These are phyloP conservation scores for Aureobasidium sp. DNA, from an alignment of 2,329 filamentous ascomycete species.

Conservation along the genomic window DNA sequence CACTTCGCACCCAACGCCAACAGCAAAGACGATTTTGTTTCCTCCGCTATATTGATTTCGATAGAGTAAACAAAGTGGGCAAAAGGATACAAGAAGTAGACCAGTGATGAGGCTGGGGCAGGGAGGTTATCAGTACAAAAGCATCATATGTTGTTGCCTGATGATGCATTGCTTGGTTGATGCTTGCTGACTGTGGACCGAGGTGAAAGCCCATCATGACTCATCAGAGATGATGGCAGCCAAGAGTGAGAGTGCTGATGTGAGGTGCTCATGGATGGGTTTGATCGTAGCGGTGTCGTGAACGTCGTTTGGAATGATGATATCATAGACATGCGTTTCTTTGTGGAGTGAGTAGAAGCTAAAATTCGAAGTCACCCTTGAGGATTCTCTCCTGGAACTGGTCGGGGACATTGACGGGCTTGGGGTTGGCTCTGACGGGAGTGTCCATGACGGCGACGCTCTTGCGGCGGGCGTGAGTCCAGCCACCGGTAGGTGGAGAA, in stretches of 20 bases:
- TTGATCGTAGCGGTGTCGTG: constrained; percentile 7
- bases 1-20: background rate
- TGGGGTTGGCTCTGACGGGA: constrained; percentile 49
- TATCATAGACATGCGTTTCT: background rate
- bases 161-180: background rate
- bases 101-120: background rate
- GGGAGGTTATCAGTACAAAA: background rate
- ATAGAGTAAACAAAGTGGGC: background rate
- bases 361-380: constrained; percentile 73
- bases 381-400: constrained; percentile 94
- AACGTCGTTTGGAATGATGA: constrained; percentile 2
- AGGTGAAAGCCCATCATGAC: background rate
- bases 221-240: background rate
- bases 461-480: constrained; percentile 58
- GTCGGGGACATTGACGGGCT: constrained; percentile 60
- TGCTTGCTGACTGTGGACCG: no score
- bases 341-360: background rate
- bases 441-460: constrained; percentile 57
- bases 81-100: constrained; percentile 3
- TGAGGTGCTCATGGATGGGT: background rate
- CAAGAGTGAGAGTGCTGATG: background rate
- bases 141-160: no score
- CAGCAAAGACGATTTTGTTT: background rate
- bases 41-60: background rate
- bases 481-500: constrained; percentile 27